Conservation (phyloP, 148 eudicot species). For the Chenopodium suecicum region DNA sequence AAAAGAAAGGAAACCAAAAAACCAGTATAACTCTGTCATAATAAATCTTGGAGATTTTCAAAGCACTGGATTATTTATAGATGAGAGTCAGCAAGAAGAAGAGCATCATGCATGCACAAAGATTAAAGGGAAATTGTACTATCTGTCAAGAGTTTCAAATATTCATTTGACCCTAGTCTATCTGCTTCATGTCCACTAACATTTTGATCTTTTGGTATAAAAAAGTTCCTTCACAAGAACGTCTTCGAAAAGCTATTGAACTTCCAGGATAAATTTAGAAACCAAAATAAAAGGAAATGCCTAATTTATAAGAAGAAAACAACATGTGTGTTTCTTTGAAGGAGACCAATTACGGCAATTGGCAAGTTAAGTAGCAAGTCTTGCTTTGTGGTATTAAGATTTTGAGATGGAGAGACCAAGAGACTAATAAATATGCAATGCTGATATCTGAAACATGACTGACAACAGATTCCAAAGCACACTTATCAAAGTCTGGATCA, state of each 20-base stretch:
- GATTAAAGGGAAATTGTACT: not conserved
- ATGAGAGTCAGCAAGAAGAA: not conserved
- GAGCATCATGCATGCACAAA: not conserved
- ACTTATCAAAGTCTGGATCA: not conserved
- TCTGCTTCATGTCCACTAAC: not conserved
- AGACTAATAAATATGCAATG: not conserved
- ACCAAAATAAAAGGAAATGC: not conserved
- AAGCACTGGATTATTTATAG: not conserved
- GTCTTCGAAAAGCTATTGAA: not conserved
- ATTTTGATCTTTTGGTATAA: not conserved
- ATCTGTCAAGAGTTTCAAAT: not conserved
- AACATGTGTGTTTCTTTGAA: not conserved
- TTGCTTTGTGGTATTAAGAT: not conserved
- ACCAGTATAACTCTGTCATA: conserved; percentile 14
- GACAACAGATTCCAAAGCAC: not conserved
- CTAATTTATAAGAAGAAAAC: not conserved
- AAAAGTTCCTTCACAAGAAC: not conserved
- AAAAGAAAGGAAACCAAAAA: conserved; percentile 22
- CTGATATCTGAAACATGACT: not conserved
- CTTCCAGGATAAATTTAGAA: not conserved
- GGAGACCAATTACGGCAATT: not conserved
- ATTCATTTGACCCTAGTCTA: not conserved
- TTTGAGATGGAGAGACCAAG: no score
- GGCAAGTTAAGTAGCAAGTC: not conserved
- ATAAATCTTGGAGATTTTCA: not conserved